phyloP scores from a whole-genome alignment of 345 rosid genomes.

The Camelina neglecta region DNA sequence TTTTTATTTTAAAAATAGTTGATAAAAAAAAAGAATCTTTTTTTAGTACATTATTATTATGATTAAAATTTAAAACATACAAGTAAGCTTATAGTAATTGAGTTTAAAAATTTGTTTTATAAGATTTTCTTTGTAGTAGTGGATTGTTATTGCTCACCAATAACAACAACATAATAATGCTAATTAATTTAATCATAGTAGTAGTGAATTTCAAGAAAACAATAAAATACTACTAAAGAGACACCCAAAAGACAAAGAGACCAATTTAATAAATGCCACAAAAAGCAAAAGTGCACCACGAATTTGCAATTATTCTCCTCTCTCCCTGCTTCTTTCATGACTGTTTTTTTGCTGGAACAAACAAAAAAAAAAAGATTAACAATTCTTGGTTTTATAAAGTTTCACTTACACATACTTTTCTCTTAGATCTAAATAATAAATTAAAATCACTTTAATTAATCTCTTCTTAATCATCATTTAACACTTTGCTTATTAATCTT shows the following conservation, averaged over 20 bases:
- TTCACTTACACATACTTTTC: slow-evolving; percentile 28
- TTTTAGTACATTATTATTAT: too few relatives aligned
- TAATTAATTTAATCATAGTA: too few relatives aligned
- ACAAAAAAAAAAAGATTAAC: slow-evolving; percentile 15
- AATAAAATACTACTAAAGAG: slow-evolving; percentile 18
- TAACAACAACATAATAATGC: slow-evolving; percentile 17
- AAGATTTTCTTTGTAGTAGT: not conserved
- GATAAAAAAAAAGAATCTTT: too few relatives aligned
- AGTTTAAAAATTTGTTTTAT: too few relatives aligned
- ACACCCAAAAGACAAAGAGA: slow-evolving; percentile 40
- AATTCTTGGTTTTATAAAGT: slow-evolving; percentile 15
- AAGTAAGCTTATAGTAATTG: too few relatives aligned
- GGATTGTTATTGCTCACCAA: slow-evolving; percentile 33
- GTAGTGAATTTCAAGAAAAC: slow-evolving; percentile 21
- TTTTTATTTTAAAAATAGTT: too few relatives aligned
- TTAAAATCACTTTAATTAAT: slow-evolving; percentile 12
- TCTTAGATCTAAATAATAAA: slow-evolving; percentile 37
- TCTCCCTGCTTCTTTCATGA: slow-evolving; percentile 27
- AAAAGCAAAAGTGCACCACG: slow-evolving; percentile 43
- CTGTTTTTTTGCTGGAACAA: slow-evolving; percentile 34
- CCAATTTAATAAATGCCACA: slow-evolving; percentile 40
- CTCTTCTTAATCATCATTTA: slow-evolving; percentile 23
- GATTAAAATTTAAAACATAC: too few relatives aligned
- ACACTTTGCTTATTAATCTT: not conserved
- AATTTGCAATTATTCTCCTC: slow-evolving; percentile 44